A percentile compares a stretch with the other conserved stretches of the same genome.
Conservation (phyloP, 148 eudicot genomes). For the Diospyros lotus region DNA sequence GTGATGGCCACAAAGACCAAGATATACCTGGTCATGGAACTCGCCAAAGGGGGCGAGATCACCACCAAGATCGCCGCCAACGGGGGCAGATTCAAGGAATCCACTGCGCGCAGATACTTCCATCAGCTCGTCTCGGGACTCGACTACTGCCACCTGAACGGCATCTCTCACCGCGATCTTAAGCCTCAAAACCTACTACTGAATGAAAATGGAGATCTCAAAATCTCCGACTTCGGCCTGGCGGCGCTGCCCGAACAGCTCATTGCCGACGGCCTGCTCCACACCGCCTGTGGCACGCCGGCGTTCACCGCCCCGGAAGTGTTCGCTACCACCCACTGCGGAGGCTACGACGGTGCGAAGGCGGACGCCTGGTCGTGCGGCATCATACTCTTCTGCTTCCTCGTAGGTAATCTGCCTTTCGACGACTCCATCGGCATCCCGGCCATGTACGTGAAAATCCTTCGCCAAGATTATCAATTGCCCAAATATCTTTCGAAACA, state of each 20-base stretch:
- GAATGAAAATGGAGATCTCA: conserved; percentile 40
- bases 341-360: conserved; percentile 65
- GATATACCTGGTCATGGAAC: conserved; percentile 75
- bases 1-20: conserved; percentile 61
- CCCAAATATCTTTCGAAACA: conserved; percentile 52
- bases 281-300: conserved; percentile 78
- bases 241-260: conserved; percentile 46
- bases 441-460: conserved; percentile 58
- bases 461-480: conserved; percentile 40
- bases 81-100: conserved; percentile 38
- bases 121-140: conserved; percentile 60
- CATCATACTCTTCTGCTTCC: conserved; percentile 56
- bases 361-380: conserved; percentile 92
- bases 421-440: conserved; percentile 51
- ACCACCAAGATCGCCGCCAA: conserved; percentile 35
- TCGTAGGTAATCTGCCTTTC: conserved; percentile 59
- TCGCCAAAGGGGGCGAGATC: conserved; percentile 66
- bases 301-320: conserved; percentile 67
- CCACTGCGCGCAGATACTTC: conserved; percentile 46
- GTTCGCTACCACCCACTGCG: conserved; percentile 19
- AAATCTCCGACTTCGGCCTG: conserved; percentile 66
- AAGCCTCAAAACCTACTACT: conserved; percentile 72
- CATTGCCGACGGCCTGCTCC: conserved; percentile 19
- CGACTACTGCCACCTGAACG: conserved; percentile 58
- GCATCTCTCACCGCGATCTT: conserved; percentile 64